Percentiles rank a stretch among this genome's conserved stretches.
Evolutionary conservation across 768 basidiomycete species (phyloP).

Genomic region (Lepiota venenata): DNA sequence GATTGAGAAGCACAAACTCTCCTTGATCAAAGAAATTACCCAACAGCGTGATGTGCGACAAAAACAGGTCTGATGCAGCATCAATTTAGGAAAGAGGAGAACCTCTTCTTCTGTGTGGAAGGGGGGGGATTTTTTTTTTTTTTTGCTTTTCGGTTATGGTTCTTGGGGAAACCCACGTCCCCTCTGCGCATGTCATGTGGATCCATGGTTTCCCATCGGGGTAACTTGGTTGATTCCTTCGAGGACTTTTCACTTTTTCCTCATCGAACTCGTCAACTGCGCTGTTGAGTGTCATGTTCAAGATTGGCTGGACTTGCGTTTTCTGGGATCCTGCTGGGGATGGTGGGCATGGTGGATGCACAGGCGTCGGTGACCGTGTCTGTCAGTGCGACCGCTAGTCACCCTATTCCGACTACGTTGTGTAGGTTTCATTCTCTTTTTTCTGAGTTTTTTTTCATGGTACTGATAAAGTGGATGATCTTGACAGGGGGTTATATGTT

Average conservation of each 20-base stretch:
- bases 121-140: too few species aligned
- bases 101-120: too few species aligned
- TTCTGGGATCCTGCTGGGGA: slow-evolving; percentile 2
- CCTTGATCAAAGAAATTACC: too few species aligned
- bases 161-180: not conserved
- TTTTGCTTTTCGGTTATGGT: not conserved
- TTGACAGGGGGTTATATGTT: slow-evolving; percentile 43
- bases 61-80: too few species aligned
- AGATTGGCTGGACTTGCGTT: not conserved
- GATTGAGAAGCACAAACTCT: too few species aligned
- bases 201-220: not conserved
- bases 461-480: not conserved
- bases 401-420: slow-evolving; percentile 47
- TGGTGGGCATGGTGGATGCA: slow-evolving; percentile 1
- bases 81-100: too few species aligned
- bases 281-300: not conserved
- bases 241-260: too few species aligned
- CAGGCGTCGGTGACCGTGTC: slow-evolving; percentile 27
- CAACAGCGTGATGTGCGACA: too few species aligned
- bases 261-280: too few species aligned
- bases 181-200: not conserved
- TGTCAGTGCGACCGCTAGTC: slow-evolving; percentile 44
- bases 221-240: too few species aligned
- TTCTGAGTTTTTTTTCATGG: not conserved
- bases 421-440: slow-evolving; percentile 32